A percentile compares a stretch with the other conserved stretches of the same genome.
These are phyloP conservation scores for Protostelium mycophagum DNA, from an alignment of 78 protist species.

Conservation along the genomic window DNA sequence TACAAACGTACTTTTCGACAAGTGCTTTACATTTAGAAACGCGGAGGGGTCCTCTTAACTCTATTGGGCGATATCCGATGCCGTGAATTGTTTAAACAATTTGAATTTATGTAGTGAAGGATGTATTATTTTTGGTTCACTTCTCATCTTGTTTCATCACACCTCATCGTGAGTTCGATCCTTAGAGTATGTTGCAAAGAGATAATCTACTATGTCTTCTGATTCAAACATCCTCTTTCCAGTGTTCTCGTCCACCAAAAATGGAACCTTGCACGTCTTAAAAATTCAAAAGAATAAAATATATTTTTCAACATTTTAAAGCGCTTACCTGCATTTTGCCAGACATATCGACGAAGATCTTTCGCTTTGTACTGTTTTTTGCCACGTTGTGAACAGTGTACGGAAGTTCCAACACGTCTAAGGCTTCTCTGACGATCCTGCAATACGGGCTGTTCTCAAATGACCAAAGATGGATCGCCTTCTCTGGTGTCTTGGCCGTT, in stretches of 20 bases:
- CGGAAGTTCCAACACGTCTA: neutral
- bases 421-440: neutral
- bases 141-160: no score
- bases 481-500: neutral
- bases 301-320: no score
- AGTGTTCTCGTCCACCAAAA: neutral
- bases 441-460: neutral
- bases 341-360: neutral
- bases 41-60: no score
- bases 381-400: neutral
- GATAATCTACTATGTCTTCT: neutral
- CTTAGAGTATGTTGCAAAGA: neutral
- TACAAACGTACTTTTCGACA: no score
- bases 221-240: neutral
- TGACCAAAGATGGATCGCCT: neutral
- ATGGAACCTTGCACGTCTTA: neutral
- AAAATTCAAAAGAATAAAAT: neutral
- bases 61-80: no score
- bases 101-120: no score
- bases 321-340: neutral
- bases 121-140: no score
- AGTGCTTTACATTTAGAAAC: no score
- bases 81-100: no score
- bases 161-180: no score
- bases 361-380: neutral